Evolutionary conservation across 2,329 filamentous ascomycete species (phyloP), one percentile per base, ranked within the genome.

Genomic region (Neoarthrinium moseri): DNA sequence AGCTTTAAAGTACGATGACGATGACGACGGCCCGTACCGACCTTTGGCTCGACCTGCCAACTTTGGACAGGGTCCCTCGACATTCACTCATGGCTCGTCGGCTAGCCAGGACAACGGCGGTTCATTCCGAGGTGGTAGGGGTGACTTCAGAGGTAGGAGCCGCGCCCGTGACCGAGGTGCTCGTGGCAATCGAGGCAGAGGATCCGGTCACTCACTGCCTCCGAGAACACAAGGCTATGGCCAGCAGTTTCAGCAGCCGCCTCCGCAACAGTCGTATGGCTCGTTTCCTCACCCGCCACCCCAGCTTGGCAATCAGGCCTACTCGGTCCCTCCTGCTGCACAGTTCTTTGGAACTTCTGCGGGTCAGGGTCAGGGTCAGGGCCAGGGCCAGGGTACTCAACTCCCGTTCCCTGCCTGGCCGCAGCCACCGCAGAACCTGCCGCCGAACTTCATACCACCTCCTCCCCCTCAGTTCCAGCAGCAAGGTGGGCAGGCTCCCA

Each of bases 1-100:
- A 47, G 65, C 64, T 26, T 69, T 87, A 32, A 82, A 80, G 58
- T 89, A 87, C 48, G 84, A 90, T 45, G 77, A 78, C 22, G 78
- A 83, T 2, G 63, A 84, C 2, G 63, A 65, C 49, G 83, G 83
- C 0, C 81, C 82, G 1, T 92, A 92, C 62, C 86, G 82, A 51
- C 86, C 86, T 5, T 73, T 92, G 15, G 67, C 84, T 17, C 74
- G 88, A 15, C 88, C 88, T 2, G 73, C 78, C 15, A 84, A 84
- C 39, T 82, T 86, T 48, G 78, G 75, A 5, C 69, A 70, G 48
- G 72, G 69, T 0, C 60, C 53, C 66, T 75, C 56, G 63, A 74
- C 33, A 58, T 73, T 64, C 61, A 74, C 60, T 50, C 68, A 27
- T 53, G 58, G 48, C 46, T 57, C 22, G 29, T 51, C 43, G 52